Evolutionary conservation across 1,139 yeast genomes (phyloP), one percentile per base, ranked within the genome.

Genomic region (Yamadazyma diddensiae): DNA sequence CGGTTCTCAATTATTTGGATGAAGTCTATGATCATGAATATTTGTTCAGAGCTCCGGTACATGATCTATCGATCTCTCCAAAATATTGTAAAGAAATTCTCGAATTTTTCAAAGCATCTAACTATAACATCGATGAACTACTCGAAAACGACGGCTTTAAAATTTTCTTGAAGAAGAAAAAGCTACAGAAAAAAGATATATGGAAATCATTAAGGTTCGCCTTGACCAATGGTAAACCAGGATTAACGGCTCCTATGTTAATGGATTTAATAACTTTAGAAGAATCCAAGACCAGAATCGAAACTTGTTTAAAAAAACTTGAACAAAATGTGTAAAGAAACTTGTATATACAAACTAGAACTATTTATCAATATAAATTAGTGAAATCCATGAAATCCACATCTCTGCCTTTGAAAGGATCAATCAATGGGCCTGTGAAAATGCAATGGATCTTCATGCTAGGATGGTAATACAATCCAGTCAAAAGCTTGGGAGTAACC

Each of bases 381-480:
- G 45, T 43, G 33, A 56, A 55, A 42, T 65, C 70, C 53, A 65
- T 45, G 37, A 62, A 61, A 24, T 58, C 66, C 0, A 45, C 38
- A 14, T 42, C 46, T 2, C 31, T 34, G 31, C 40, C 42, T 36
- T 11, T 51, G 50, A 11, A 47, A 7, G 53, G 52, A 25, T 57
- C 59, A 27, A 65, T 53, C 26, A 57, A 51, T 5, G 70, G 68
- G 2, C 82, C 81, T 1, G 96, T 88, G 64, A 80, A 82, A 33
- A 92, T 88, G 62, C 95, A 85, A 55, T 86, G 94, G 6, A 92
- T 77, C 43, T 81, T 77, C 96, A 92, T 87, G 38, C 77, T 78
- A 12, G 77, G 78, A 45, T 86, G 87, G 53, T 88, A 90, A 44
- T 78, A 76, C 34, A 92, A 64, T 24, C 84, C 82, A 0, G 94